phyloP scores from a whole-genome alignment of 768 basidiomycete genomes.

The Serendipita sp. region DNA sequence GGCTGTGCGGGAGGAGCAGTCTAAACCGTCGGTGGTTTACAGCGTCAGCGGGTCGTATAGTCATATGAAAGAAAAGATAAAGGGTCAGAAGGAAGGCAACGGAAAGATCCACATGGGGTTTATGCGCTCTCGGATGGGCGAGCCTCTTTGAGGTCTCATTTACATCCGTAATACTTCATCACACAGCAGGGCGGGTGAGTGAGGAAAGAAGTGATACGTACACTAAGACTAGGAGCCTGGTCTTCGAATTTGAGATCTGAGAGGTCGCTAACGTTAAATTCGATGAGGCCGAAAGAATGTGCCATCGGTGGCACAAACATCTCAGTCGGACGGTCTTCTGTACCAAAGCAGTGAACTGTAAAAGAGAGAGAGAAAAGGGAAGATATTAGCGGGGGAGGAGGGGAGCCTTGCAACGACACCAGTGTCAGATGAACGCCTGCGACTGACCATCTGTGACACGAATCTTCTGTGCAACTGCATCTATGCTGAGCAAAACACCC shows the following conservation, averaged over 20 bases:
- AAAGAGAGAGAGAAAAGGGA: neutral
- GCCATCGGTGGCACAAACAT: conserved; percentile 2
- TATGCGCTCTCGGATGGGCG: conserved; percentile 29
- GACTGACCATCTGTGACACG: neutral
- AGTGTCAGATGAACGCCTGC: neutral
- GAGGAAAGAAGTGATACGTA: neutral
- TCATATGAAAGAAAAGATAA: neutral
- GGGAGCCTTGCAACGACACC: neutral
- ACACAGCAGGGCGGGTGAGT: conserved; percentile 8
- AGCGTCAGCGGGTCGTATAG: neutral
- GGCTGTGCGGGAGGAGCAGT: neutral
- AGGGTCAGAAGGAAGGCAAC: conserved; percentile 45
- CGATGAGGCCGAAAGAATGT: neutral
- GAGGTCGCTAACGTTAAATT: conserved; percentile 3
- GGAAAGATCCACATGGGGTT: conserved; percentile 35
- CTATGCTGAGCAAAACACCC: neutral
- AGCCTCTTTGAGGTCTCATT: conserved; percentile 20
- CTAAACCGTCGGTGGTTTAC: neutral
- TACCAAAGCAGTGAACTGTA: neutral
- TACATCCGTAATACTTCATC: conserved; percentile 35
- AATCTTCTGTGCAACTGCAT: conserved; percentile 1
- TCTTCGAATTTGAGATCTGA: conserved; percentile 6
- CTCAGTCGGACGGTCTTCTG: conserved; percentile 1
- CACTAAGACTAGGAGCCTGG: neutral
- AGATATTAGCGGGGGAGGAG: neutral